Conservation (phyloP, 2,329 filamentous ascomycete genomes). For the Diatrype stigma region DNA sequence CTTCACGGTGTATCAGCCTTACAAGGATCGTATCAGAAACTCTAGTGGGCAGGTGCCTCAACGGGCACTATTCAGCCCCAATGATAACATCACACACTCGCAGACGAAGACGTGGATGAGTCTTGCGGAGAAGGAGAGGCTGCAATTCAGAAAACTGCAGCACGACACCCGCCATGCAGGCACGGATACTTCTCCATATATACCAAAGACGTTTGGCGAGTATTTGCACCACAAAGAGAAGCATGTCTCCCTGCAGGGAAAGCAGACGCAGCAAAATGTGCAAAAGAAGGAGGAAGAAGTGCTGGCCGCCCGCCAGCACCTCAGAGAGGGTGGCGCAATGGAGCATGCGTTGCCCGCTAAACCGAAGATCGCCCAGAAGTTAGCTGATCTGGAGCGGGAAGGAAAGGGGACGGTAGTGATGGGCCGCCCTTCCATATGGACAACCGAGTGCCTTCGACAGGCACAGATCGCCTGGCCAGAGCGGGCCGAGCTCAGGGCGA, state of each 20-base stretch:
- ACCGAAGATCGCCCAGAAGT: conserved; percentile 1
- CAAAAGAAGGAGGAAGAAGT: conserved; percentile 8
- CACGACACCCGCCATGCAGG: conserved; percentile 32
- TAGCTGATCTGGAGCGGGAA: neutral
- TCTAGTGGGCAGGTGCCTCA: too few species aligned
- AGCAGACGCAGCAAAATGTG: neutral
- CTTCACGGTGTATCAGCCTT: too few species aligned
- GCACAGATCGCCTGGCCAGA: conserved; percentile 11
- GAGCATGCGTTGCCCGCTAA: neutral
- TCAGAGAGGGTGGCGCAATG: neutral
- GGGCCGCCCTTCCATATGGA: conserved; percentile 9
- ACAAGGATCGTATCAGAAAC: too few species aligned
- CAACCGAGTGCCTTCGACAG: neutral
- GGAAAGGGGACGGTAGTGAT: conserved; percentile 4
- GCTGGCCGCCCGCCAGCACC: neutral
- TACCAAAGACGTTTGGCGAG: conserved; percentile 32
- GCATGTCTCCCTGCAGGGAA: conserved; percentile 2
- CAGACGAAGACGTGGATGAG: conserved; percentile 29
- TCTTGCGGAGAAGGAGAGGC: conserved; percentile 28
- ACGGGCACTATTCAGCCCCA: neutral
- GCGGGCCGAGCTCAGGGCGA: conserved; percentile 4
- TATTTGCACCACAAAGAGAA: conserved; percentile 9
- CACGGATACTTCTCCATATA: conserved; percentile 33
- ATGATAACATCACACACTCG: neutral
- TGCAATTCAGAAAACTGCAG: conserved; percentile 31